Base-by-base conservation (phyloP, 495 filamentous ascomycete species). In the Schizothecium vesticola region DNA sequence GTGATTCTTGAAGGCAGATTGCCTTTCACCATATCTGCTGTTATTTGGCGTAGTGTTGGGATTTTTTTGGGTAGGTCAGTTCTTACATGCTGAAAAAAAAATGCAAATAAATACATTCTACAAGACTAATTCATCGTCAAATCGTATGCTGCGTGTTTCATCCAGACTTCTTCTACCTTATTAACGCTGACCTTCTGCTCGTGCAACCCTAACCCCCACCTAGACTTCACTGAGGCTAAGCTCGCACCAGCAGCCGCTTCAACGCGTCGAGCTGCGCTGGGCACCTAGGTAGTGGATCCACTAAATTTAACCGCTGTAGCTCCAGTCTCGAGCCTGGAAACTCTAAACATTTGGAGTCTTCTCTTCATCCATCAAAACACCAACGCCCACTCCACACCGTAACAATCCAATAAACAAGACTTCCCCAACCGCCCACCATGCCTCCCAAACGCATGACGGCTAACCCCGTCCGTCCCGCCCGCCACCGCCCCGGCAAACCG, bases 391-490 rank as follows among this genome's bases (percentile, higher is more conserved):
- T 25, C 24, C 23, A 0, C 58, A 23, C 0, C 58, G 13, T 2
- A 22, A n/a, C 24, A 59, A 28, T 8, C 43, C 2, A 43, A 5
- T 6, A 4, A 36, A 36, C 12, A 36, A 16, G 33, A 16, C 19
- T 5, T 7, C 1, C 8, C 12, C 0, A 28, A 59, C 24, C 56
- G 21, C 21, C 51, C 81, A 83, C 72, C 64, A 97, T 97, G 93
- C 90, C 92, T 71, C 85, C 88, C 36, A 94, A 93, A 80, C 89
- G 91, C 69, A 97, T 99, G 94, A 97, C 94, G 72, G 92, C 92
- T 57, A 97, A 99, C 76, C 93, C 92, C 4, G 78, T 90, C 68
- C 89, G 88, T 72, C 91, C 94, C 1, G 85, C 92, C 11, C 90
- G 96, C 25, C 91, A 97, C 76, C 88, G 93, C 56, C 89, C 93